phyloP scores from a whole-genome alignment of 1,284 basidiomycete species.

The Sanguinoderma infundibulare region DNA sequence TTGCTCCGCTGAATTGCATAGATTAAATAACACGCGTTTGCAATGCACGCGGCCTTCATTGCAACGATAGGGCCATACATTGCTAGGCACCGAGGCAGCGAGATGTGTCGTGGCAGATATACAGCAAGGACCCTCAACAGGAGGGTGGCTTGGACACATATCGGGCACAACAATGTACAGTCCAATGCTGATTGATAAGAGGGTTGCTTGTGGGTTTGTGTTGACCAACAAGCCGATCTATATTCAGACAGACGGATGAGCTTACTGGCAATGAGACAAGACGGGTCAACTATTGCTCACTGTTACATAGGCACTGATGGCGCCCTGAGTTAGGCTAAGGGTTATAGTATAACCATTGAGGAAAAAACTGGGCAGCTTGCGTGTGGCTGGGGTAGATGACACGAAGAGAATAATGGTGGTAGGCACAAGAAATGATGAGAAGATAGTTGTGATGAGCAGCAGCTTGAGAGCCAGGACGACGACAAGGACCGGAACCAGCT shows the following conservation, averaged over 20 bases:
- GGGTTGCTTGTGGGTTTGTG: not conserved
- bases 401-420: constrained; percentile 29
- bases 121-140: constrained; percentile 31
- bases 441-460: constrained; percentile 23
- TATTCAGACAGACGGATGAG: not conserved
- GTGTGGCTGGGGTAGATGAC: constrained; percentile 25
- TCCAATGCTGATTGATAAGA: not conserved
- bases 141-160: constrained; percentile 28
- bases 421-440: constrained; percentile 22
- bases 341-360: constrained; percentile 29
- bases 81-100: not conserved
- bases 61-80: constrained; percentile 2
- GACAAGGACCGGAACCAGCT: not conserved
- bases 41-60: not conserved
- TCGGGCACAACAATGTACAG: constrained; percentile 17
- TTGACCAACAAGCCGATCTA: not conserved
- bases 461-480: not conserved
- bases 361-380: constrained; percentile 32
- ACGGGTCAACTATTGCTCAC: not conserved
- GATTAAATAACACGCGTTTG: not conserved
- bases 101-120: constrained; percentile 19
- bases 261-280: not conserved
- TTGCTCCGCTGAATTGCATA: not conserved
- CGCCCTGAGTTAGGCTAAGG: constrained; percentile 18
- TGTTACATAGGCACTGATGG: constrained; percentile 5